These are phyloP conservation scores for Chlamydomonas reinhardtii DNA, from an alignment of 163 green algal genomes.

Conservation along the genomic window DNA sequence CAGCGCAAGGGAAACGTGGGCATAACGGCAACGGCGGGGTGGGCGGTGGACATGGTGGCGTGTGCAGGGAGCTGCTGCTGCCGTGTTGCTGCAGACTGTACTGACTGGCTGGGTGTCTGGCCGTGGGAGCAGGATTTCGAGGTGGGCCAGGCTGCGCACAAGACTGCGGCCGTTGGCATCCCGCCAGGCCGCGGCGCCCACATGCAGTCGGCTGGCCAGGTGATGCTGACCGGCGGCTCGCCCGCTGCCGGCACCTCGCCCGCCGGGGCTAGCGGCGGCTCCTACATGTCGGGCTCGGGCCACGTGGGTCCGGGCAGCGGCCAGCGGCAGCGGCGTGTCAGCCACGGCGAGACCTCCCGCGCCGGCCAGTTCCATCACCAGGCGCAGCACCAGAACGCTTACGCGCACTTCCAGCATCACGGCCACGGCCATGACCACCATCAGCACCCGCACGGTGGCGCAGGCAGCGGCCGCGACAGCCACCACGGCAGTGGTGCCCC, in stretches of 20 bases:
- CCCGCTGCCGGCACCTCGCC: slow-evolving; percentile 8
- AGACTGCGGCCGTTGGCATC: slow-evolving; percentile 32
- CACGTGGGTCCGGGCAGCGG: not conserved
- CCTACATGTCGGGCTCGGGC: slow-evolving; percentile 28
- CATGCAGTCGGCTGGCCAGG: not conserved
- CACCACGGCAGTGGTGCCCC: too few species aligned
- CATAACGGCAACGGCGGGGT: too few species aligned
- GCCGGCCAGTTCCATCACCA: not conserved
- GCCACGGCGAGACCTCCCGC: not conserved
- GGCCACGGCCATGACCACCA: not conserved
- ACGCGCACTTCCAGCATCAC: not conserved
- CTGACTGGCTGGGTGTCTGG: too few species aligned
- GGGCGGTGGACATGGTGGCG: too few species aligned
- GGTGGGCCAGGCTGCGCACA: slow-evolving; percentile 37
- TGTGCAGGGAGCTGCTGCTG: not conserved
- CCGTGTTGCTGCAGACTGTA: too few species aligned
- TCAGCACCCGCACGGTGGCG: too few species aligned
- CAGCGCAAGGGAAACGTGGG: too few species aligned
- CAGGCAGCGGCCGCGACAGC: too few species aligned
- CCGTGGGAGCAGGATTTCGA: slow-evolving; percentile 41
- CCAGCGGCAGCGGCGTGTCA: not conserved
- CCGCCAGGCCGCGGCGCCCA: not conserved
- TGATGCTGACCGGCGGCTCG: not conserved
- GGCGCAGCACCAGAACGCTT: not conserved
- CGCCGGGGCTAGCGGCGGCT: not conserved